Evolutionary conservation across 768 basidiomycete genomes (phyloP), one percentile per base, ranked within the genome.

Genomic region (Lentinula edodes): DNA sequence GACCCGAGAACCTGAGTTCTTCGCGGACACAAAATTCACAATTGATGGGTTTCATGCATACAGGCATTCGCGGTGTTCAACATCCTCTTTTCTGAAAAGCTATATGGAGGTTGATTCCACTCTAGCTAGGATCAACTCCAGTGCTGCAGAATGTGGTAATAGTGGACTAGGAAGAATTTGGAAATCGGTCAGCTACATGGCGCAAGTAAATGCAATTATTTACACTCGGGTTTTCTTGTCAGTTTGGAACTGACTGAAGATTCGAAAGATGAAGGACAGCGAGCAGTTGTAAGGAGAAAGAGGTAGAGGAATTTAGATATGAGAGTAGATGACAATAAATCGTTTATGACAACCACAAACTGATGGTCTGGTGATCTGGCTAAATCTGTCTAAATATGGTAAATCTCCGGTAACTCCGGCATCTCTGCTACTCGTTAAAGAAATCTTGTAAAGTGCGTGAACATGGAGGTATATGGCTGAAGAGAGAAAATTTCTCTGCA

Each of bases 11-110:
- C 62, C 67, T 1, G 32, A 61, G 36, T 66, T 57, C 55, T 68
- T 68, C 39, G 58, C 41, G 15, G n/a, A 67, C 10, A 68, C 67
- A 23, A 62, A 42, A 32, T 68, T 68, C 38, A 35, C 66, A 15
- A 63, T 68, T 28, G 66, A 68, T 45, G 55, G 58, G 13, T 54
- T 68, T 6, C 67, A 68, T 58, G 66, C 67, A 7, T 46, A 56
- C 10, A 66, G 62, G n/a, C 67, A 68, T 23, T 16, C 46, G 2
- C 13, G 20, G 20, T 50, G 46, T 20, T 50, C 46, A 2, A 23
- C 15, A 16, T 15, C 20, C 2, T 50, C 46, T 2, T 50, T 50
- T 50, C 20, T 50, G 2, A 50, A 50, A 7, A 50, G 16, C 46
- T 23, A 50, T 4, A 23, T 23, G 46, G 46, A 50, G 16, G 20